Evolutionary conservation across 805 yeast genomes (phyloP).

Genomic region (Schizosaccharomyces lindneri): DNA sequence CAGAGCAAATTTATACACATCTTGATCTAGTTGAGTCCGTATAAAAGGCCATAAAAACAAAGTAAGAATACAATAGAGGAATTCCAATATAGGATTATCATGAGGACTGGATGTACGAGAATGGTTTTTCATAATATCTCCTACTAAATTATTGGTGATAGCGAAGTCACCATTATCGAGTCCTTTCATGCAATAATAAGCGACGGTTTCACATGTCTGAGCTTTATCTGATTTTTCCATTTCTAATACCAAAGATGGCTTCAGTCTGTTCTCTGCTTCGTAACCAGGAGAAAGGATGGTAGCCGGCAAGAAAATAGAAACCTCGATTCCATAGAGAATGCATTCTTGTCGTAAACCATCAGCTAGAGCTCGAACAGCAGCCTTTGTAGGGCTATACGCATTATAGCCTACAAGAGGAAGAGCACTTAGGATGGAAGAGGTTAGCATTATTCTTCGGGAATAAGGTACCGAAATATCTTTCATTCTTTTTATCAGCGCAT

Average conservation of each 20-base stretch:
- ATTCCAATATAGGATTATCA: background rate
- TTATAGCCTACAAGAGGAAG: slow-evolving; percentile 80
- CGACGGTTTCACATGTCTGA: slow-evolving; percentile 40
- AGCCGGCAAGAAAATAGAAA: slow-evolving; percentile 65
- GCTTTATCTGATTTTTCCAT: slow-evolving; percentile 73
- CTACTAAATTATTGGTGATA: slow-evolving; percentile 59
- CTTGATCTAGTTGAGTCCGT: background rate
- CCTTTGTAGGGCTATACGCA: slow-evolving; percentile 74
- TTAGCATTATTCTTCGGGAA: slow-evolving; percentile 29
- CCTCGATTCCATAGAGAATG: slow-evolving; percentile 36
- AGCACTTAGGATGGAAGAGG: slow-evolving; percentile 57
- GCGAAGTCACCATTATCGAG: slow-evolving; percentile 44
- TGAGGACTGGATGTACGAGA: background rate
- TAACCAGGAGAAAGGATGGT: slow-evolving; percentile 77
- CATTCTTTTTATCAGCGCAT: background rate
- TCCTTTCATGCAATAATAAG: slow-evolving; percentile 29
- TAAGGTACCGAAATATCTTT: background rate
- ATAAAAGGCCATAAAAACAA: background rate
- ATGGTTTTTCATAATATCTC: slow-evolving; percentile 34
- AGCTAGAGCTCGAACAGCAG: slow-evolving; percentile 53
- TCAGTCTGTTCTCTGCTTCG: slow-evolving; percentile 52
- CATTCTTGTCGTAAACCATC: slow-evolving; percentile 66
- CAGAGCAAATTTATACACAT: background rate
- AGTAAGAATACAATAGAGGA: background rate
- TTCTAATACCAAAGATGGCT: slow-evolving; percentile 55